Conservation (phyloP, 2,329 filamentous ascomycete species). For the Exophiala sp. region DNA sequence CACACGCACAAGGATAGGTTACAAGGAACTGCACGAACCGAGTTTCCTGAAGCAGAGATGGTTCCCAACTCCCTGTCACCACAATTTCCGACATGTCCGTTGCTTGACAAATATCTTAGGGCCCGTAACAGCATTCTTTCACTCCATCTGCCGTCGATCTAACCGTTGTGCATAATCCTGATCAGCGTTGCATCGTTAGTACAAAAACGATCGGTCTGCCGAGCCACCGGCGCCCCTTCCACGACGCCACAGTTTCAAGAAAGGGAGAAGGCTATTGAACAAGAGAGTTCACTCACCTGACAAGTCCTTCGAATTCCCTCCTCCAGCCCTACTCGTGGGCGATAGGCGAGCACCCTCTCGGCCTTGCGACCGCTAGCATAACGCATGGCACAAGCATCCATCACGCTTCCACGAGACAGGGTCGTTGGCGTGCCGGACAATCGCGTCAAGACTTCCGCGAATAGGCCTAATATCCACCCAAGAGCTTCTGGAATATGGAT, state of each 20-base stretch:
- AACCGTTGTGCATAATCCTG: conserved; percentile 19
- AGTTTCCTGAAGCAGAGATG: neutral
- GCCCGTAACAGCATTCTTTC: neutral
- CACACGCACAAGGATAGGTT: no score
- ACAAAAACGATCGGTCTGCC: neutral
- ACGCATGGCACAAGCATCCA: conserved; percentile 48
- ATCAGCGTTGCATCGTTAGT: conserved; percentile 20
- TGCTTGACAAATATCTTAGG: neutral
- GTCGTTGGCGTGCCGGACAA: conserved; percentile 41
- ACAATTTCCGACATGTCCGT: conserved; percentile 8
- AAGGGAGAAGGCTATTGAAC: neutral
- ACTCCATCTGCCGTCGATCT: conserved; percentile 1
- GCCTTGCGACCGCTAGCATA: conserved; percentile 52
- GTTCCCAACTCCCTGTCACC: neutral
- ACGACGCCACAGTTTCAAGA: neutral
- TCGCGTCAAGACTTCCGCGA: conserved; percentile 46
- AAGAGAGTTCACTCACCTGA: conserved; percentile 34
- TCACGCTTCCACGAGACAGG: conserved; percentile 50
- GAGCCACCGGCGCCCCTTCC: neutral
- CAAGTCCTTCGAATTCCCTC: conserved; percentile 48
- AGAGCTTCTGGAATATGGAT: conserved; percentile 45
- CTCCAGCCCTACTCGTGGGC: conserved; percentile 46
- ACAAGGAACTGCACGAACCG: neutral
- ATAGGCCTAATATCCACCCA: conserved; percentile 45
- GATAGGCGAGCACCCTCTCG: conserved; percentile 48